Evolutionary conservation across 2,329 filamentous ascomycete genomes (phyloP).

Genomic region (Venturia aucupariae): DNA sequence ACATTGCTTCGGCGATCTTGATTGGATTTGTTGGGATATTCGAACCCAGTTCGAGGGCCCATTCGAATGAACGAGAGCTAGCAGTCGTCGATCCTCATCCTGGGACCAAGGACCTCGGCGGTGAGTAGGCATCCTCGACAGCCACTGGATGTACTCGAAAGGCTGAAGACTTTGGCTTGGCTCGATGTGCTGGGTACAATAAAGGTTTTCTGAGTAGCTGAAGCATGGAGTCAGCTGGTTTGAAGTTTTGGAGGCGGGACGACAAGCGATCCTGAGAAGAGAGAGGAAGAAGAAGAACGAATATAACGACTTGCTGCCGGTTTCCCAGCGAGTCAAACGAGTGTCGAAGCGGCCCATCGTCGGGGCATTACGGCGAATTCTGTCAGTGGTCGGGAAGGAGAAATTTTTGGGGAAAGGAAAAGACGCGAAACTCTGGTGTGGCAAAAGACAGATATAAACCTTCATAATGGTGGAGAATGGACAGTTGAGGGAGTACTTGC

Average conservation of each 20-base stretch:
- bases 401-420: too few species aligned
- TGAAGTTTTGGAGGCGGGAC: not conserved
- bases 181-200: not conserved
- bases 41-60: constrained; percentile 67
- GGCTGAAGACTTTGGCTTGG: not conserved
- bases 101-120: constrained; percentile 15
- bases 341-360: too few species aligned
- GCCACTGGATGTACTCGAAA: not conserved
- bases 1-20: constrained; percentile 87
- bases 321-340: too few species aligned
- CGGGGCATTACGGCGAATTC: too few species aligned
- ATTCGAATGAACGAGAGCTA: not conserved
- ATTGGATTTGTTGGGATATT: constrained; percentile 66
- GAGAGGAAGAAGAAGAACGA: not conserved
- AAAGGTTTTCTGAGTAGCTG: not conserved
- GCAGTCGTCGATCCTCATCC: constrained; percentile 3
- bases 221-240: not conserved
- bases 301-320: too few species aligned
- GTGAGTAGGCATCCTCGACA: constrained; percentile 2
- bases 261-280: not conserved
- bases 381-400: too few species aligned
- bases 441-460: too few species aligned
- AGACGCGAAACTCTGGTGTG: too few species aligned
- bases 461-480: too few species aligned
- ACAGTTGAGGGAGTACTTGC: too few species aligned